Conservation (phyloP, 2,329 filamentous ascomycete genomes). For the Colletotrichum liaoningense region DNA sequence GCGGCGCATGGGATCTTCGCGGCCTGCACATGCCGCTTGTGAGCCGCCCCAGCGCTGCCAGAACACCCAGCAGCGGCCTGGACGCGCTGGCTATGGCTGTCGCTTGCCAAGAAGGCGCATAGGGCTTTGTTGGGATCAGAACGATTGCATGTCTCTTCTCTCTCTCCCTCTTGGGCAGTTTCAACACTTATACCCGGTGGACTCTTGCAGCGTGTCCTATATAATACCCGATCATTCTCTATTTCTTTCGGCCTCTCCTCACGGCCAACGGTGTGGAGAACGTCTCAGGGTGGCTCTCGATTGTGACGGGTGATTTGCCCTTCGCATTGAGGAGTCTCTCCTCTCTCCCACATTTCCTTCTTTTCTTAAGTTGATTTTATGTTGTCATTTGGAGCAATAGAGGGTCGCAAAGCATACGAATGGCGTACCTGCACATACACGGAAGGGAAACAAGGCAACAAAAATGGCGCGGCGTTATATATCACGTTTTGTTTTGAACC, state of each 20-base stretch:
- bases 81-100: conserved; percentile 67
- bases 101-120: conserved; percentile 59
- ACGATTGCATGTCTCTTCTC: background rate
- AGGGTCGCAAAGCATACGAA: conserved; percentile 37
- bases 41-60: conserved; percentile 53
- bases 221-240: conserved; percentile 2
- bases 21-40: conserved; percentile 57
- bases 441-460: conserved; percentile 12
- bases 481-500: background rate
- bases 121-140: background rate
- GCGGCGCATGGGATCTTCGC: conserved; percentile 59
- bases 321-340: too few relatives aligned
- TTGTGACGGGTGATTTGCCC: background rate
- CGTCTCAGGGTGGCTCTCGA: background rate
- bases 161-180: background rate
- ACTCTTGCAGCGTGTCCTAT: too few relatives aligned
- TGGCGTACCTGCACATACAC: conserved; percentile 36
- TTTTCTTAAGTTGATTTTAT: conserved; percentile 3
- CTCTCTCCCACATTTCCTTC: background rate
- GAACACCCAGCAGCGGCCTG: conserved; percentile 63
- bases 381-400: conserved; percentile 6
- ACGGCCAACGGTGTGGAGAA: conserved; percentile 5
- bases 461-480: conserved; percentile 25
- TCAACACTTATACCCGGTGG: background rate
- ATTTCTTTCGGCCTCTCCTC: background rate